Percentiles rank a stretch among this genome's conserved stretches.
phyloP scores from a whole-genome alignment of 164 flowering plant genomes.

The Paratinospora sagittata region DNA sequence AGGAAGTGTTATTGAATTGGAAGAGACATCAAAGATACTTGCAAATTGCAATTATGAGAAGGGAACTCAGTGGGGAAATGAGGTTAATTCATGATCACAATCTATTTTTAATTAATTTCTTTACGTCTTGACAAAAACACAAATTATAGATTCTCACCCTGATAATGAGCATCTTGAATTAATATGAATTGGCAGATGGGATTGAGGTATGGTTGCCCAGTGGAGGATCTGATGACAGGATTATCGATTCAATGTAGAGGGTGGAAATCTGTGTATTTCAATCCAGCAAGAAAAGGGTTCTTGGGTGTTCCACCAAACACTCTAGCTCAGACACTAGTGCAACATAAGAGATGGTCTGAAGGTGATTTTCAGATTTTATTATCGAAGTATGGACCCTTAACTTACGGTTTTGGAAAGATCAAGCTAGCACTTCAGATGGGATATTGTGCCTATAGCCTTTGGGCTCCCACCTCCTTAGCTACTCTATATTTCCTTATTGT shows the following conservation, averaged over 20 bases:
- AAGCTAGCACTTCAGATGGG: constrained; percentile 40
- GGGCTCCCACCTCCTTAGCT: constrained; percentile 52
- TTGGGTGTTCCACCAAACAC: constrained; percentile 51
- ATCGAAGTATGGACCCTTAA: constrained; percentile 42
- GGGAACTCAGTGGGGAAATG: too few relatives aligned
- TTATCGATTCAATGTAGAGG: constrained; percentile 53
- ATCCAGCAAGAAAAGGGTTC: constrained; percentile 42
- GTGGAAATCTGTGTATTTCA: constrained; percentile 56
- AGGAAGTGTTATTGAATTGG: too few relatives aligned
- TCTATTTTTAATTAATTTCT: constrained; percentile 7
- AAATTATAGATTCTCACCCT: background rate
- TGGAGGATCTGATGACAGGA: constrained; percentile 66
- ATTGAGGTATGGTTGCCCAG: constrained; percentile 54
- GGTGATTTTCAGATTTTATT: too few relatives aligned
- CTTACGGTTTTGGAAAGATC: constrained; percentile 43
- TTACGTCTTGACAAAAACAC: background rate
- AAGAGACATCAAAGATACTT: too few relatives aligned
- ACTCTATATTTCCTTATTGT: constrained; percentile 40
- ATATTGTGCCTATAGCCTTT: constrained; percentile 41
- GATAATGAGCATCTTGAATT: background rate
- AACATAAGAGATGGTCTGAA: too few relatives aligned
- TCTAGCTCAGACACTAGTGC: constrained; percentile 39
- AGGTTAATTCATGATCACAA: constrained; percentile 44
- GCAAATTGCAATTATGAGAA: too few relatives aligned
- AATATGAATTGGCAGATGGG: constrained; percentile 47